Base-by-base conservation (phyloP, 495 filamentous ascomycete genomes). In the Aspergillus affinis region DNA sequence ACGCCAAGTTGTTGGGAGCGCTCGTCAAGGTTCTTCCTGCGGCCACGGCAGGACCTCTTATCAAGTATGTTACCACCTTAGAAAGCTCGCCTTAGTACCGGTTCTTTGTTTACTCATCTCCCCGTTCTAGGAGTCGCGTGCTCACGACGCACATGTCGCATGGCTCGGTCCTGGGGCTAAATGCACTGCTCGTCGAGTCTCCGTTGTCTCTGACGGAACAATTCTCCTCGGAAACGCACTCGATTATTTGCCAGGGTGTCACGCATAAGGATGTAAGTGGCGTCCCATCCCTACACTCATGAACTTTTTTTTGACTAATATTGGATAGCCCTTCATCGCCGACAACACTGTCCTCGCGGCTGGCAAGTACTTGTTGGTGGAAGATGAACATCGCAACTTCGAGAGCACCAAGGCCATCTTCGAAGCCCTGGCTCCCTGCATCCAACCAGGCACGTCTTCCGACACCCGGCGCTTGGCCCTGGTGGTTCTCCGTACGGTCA, bases 281-380 rank as follows among this genome's bases (percentile, higher is more conserved):
- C 45, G 15, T 15, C 26, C 27, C 7, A 9, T 20, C 36, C 5
- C 30, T 13, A 44, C 59, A 9, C 17, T n/a, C 45, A 20, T 29
- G 15, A 59, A 32, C 21, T 32, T 6, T 20, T 6, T 20, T 46
- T 36, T 54, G 46, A 32, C 65, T 69, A 66, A 75, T 47, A 46
- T 51, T 4, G 29, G 41, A 57, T 65, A 92, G 87, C 80, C 89
- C 49, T 93, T 90, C 71, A 83, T 96, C 57, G 84, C 91, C 51
- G 91, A 97, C 66, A 96, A 97, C 73, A 88, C 83, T 63, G 90
- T 97, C 55, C 82, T 97, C 41, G 95, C 94, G 30, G 89, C 93
- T n/a, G 95, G 94, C 62, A 98, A 98, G 75, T 96, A 90, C 72
- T 82, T 98, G 10, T 82, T 98, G 48, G 80, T 83, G 3, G 82